Conservation (phyloP, 306 rosid genomes). For the Potentilla sterilis region DNA sequence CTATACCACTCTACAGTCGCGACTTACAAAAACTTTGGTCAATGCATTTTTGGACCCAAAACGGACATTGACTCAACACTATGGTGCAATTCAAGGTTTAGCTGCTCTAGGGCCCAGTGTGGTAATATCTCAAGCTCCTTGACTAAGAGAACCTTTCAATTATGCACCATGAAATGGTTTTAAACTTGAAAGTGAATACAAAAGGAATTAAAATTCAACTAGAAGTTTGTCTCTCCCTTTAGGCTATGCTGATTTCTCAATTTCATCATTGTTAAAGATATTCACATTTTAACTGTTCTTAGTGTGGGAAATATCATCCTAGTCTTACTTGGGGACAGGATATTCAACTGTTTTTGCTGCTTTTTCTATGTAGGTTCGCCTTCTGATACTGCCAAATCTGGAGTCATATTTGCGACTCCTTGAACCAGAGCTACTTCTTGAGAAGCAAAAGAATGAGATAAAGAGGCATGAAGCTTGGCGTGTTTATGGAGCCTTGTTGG, state of each 20-base stretch:
- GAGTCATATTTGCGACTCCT: slow-evolving; percentile 70
- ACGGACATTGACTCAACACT: slow-evolving; percentile 76
- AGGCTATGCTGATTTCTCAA: background rate
- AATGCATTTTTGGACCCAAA: slow-evolving; percentile 88
- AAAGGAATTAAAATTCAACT: background rate
- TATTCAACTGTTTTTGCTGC: slow-evolving; percentile 24
- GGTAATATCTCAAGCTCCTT: slow-evolving; percentile 48
- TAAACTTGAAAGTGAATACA: background rate
- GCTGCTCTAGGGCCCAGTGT: slow-evolving; percentile 71
- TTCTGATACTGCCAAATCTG: slow-evolving; percentile 73
- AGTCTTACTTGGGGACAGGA: background rate
- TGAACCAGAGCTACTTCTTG: slow-evolving; percentile 78
- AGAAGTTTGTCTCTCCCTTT: background rate
- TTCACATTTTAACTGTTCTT: background rate
- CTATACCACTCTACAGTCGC: slow-evolving; percentile 73
- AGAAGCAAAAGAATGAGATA: slow-evolving; percentile 74
- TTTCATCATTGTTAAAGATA: background rate
- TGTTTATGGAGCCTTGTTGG: slow-evolving; percentile 80
- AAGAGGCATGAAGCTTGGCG: slow-evolving; percentile 91
- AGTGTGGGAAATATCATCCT: slow-evolving; percentile 15
- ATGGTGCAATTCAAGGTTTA: slow-evolving; percentile 86
- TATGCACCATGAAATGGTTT: background rate
- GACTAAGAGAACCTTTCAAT: background rate
- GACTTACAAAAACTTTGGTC: slow-evolving; percentile 71
- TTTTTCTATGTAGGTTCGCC: slow-evolving; percentile 55